phyloP scores from a whole-genome alignment of 331 rosid species.

The Pyrus hybrid region DNA sequence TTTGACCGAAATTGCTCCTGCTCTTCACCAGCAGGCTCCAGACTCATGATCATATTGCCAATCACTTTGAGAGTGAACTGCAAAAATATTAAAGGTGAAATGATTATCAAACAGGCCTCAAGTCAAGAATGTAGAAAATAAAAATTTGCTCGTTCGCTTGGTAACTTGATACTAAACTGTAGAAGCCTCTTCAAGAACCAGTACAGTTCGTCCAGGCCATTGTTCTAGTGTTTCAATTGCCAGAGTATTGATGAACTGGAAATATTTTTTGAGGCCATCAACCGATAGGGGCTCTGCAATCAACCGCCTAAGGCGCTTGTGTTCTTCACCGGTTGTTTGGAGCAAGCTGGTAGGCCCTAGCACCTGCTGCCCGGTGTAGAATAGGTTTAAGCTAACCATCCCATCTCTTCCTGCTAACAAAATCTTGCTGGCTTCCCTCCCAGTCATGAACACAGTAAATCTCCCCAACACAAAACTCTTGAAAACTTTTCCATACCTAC shows the following conservation, averaged over 20 bases:
- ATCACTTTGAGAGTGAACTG: constrained; percentile 87
- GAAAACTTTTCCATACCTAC: constrained; percentile 78
- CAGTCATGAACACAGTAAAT: constrained; percentile 73
- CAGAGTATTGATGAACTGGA: constrained; percentile 58
- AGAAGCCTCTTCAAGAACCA: constrained; percentile 75
- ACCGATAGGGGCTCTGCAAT: constrained; percentile 71
- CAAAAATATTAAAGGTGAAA: not conserved
- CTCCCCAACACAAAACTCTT: constrained; percentile 71
- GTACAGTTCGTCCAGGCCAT: constrained; percentile 51
- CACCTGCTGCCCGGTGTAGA: constrained; percentile 68
- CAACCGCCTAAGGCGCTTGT: constrained; percentile 64
- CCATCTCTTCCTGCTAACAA: constrained; percentile 71
- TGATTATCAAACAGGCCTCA: too few relatives aligned
- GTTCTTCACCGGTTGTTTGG: constrained; percentile 72
- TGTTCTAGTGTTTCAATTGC: constrained; percentile 55
- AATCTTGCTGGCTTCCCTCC: constrained; percentile 79
- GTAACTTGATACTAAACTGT: constrained; percentile 47
- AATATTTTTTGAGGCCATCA: constrained; percentile 70
- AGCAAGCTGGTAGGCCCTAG: constrained; percentile 82
- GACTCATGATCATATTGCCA: constrained; percentile 91
- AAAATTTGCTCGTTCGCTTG: not conserved
- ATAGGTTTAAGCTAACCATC: constrained; percentile 72
- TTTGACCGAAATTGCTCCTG: constrained; percentile 72
- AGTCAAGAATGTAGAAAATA: not conserved
- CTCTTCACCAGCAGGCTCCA: constrained; percentile 74